These are phyloP conservation scores for Cyclostephanos tholiformis DNA, from an alignment of 108 stramenopile genomes.

Conservation along the genomic window DNA sequence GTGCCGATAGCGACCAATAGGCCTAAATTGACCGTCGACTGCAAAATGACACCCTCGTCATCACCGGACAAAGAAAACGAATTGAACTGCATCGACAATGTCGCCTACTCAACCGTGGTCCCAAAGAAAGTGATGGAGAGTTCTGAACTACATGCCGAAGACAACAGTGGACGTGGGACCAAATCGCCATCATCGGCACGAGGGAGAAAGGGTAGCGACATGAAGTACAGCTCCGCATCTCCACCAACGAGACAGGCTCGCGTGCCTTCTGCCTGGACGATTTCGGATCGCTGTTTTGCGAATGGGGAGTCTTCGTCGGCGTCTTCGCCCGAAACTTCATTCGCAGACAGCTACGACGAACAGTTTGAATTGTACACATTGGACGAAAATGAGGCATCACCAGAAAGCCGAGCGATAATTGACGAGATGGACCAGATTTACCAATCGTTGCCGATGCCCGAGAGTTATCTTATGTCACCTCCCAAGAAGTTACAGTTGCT, in stretches of 20 bases:
- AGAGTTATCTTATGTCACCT: conserved; percentile 16
- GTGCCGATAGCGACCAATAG: no score
- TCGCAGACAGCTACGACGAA: background rate
- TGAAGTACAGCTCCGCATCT: conserved; percentile 20
- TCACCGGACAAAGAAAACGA: conserved; percentile 2
- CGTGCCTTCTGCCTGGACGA: conserved; percentile 11
- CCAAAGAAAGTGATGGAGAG: background rate
- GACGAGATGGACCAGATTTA: conserved; percentile 20
- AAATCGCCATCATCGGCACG: background rate
- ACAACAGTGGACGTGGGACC: background rate
- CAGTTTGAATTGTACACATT: conserved; percentile 1
- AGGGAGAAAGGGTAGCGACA: background rate
- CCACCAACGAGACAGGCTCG: background rate
- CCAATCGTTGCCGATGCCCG: conserved; percentile 14
- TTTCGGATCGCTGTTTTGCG: conserved; percentile 1
- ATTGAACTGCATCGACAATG: background rate
- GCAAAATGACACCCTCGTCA: no score
- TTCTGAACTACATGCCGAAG: background rate
- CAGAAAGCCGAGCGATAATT: conserved; percentile 10
- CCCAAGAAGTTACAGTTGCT: background rate
- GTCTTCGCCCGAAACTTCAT: conserved; percentile 3
- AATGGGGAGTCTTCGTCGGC: background rate
- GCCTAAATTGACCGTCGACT: no score
- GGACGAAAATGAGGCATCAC: conserved; percentile 20
- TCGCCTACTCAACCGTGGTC: background rate